phyloP scores from a whole-genome alignment of 139 green algal species.

The Micromonas commoda region DNA sequence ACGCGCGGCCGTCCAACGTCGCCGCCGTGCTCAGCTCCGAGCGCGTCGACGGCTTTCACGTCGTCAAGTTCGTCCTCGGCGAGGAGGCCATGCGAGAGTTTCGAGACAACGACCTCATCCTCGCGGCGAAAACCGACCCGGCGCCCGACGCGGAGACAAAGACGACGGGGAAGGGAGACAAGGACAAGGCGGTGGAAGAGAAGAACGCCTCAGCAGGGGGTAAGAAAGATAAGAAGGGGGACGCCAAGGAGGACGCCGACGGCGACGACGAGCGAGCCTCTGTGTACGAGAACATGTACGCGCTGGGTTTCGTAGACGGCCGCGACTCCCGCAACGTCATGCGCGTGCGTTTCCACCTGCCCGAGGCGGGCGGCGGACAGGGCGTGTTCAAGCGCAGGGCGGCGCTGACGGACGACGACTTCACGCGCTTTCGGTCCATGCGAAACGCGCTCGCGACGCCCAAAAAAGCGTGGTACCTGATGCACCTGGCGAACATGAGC shows the following conservation, averaged over 20 bases:
- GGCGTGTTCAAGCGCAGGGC: neutral
- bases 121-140: constrained; percentile 71
- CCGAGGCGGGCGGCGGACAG: neutral
- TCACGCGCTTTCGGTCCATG: neutral
- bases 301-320: constrained; percentile 15
- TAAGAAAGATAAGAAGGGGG: constrained; percentile 38
- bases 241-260: neutral
- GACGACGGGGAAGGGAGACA: constrained; percentile 50
- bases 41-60: constrained; percentile 12
- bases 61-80: neutral
- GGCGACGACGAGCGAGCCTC: neutral
- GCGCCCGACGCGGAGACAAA: constrained; percentile 33
- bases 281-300: constrained; percentile 2
- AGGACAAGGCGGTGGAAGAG: constrained; percentile 59
- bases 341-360: neutral
- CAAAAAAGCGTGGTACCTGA: constrained; percentile 35
- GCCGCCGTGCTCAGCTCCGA: constrained; percentile 2
- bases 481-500: constrained; percentile 68
- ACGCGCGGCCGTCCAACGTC: neutral
- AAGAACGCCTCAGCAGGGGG: constrained; percentile 50
- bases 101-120: constrained; percentile 73
- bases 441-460: neutral
- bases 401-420: neutral
- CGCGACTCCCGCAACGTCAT: neutral
- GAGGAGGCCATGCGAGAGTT: constrained; percentile 30